Evolutionary conservation across 2,329 filamentous ascomycete genomes (phyloP).

Genomic region (Tricladium varicosporioides): DNA sequence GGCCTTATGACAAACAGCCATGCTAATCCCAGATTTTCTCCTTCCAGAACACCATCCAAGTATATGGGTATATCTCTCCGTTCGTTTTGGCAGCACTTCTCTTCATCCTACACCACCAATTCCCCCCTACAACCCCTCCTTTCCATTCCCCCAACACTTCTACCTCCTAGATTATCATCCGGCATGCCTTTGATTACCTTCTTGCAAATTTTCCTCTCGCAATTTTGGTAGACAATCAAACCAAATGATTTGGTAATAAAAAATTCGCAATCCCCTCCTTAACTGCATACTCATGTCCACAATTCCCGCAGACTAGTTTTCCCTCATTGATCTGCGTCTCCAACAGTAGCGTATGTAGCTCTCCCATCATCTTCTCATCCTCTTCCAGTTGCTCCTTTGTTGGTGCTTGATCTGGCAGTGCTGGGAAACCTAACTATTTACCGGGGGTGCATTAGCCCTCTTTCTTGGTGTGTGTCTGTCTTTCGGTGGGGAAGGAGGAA

Average conservation of each 20-base stretch:
- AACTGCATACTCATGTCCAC: constrained; percentile 89
- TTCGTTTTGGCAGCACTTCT: not conserved
- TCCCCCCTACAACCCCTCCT: too few species aligned
- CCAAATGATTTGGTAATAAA: constrained; percentile 86
- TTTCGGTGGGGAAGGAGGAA: not conserved
- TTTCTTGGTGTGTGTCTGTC: too few species aligned
- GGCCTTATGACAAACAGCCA: too few species aligned
- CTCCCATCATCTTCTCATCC: constrained; percentile 69
- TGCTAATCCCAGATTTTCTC: too few species aligned
- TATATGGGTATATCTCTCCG: constrained; percentile 4
- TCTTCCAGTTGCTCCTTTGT: constrained; percentile 58
- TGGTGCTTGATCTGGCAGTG: constrained; percentile 64
- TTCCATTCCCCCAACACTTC: too few species aligned
- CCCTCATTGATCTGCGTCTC: constrained; percentile 90
- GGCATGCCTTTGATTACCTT: too few species aligned
- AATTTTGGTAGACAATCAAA: too few species aligned
- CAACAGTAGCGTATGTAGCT: constrained; percentile 78
- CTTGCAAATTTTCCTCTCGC: too few species aligned
- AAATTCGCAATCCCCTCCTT: constrained; percentile 98
- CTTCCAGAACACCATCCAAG: constrained; percentile 5
- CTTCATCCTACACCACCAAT: too few species aligned
- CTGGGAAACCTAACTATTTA: constrained; percentile 72
- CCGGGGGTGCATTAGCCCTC: not conserved
- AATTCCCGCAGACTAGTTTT: constrained; percentile 85
- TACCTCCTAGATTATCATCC: too few species aligned